Evolutionary conservation across 2,329 filamentous ascomycete genomes (phyloP), one percentile per base, ranked within the genome.

Genomic region (Tothia fuscella): DNA sequence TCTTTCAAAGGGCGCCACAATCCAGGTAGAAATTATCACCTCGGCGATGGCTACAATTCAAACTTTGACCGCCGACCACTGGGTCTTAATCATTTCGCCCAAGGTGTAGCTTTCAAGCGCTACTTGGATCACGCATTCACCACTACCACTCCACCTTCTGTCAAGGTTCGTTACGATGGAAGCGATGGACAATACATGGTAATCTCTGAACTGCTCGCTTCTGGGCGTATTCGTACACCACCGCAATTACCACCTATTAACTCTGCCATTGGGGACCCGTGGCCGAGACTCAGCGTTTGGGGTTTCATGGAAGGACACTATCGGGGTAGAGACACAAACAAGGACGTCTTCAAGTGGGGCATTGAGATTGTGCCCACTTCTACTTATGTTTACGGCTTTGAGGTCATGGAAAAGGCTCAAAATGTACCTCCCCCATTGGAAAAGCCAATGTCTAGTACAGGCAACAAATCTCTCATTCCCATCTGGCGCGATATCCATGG

Each of bases 401-500:
- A 63, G 0, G 43, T 47, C 7, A 19, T 51, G 10, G 29, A n/a
- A 16, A 45, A 34, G n/a, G 6, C 30, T 22, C 20, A 16, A 5
- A 25, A 10, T 10, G n/a, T 32, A 10, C 26, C 12, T 17, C 34
- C 43, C 6, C 42, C 43, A 10, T n/a, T 6, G n/a, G 19, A 14
- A 10, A 16, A 26, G 9, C 13, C 10, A 6, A 5, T 19, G 30
- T 66, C 17, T 12, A 31, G 28, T 25, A 10, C 16, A 14, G 35
- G 30, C 6, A 6, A 6, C 22, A 43, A 30, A 10, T 21, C 20
- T 6, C 20, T 25, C 16, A 39, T 44, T 19, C 68, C 68, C 0
- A 41, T 68, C 12, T 71, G 68, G 68, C 56, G 63, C 41, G 66
- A 70, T 48, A 65, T 71, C 38, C 63, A 70, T 41, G 61, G 59